A percentile compares a stretch with the other conserved stretches of the same genome.
phyloP scores from a whole-genome alignment of 805 yeast species.

The Sugiyamaella mastotermitis region DNA sequence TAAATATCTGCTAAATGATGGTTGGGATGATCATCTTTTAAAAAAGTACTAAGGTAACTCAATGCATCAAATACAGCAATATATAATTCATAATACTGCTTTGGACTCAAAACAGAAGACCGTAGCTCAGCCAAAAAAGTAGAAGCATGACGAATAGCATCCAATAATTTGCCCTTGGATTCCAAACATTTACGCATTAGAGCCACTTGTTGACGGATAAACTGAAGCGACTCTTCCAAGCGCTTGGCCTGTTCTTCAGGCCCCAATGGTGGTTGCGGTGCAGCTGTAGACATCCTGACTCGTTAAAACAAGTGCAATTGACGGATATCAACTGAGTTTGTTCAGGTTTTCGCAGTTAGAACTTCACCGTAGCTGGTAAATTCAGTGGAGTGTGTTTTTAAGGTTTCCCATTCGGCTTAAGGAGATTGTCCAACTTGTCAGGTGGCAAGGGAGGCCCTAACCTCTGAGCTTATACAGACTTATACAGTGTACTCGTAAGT shows the following conservation, averaged over 20 bases:
- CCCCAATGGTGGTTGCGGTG: background rate
- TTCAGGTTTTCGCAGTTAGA: too few relatives aligned
- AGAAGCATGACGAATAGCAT: slow-evolving; percentile 82
- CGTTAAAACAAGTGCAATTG: too few relatives aligned
- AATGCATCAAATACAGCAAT: slow-evolving; percentile 78
- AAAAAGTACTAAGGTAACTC: slow-evolving; percentile 55
- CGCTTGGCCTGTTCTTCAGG: slow-evolving; percentile 10
- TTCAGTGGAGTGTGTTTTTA: too few relatives aligned
- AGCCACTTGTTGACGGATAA: slow-evolving; percentile 63
- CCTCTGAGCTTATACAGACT: too few relatives aligned
- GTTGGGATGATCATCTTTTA: slow-evolving; percentile 61
- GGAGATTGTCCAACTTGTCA: too few relatives aligned
- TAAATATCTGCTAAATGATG: slow-evolving; percentile 82
- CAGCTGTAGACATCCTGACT: too few relatives aligned
- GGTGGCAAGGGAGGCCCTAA: too few relatives aligned
- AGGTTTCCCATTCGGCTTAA: too few relatives aligned
- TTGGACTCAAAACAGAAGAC: slow-evolving; percentile 70
- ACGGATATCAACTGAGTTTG: too few relatives aligned
- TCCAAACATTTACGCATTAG: slow-evolving; percentile 74
- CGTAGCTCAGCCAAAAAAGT: slow-evolving; percentile 76
- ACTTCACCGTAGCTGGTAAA: too few relatives aligned
- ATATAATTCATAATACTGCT: slow-evolving; percentile 89
- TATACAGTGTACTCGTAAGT: too few relatives aligned
- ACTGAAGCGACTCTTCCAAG: slow-evolving; percentile 41
- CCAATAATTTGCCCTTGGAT: slow-evolving; percentile 65